phyloP scores from a whole-genome alignment of 441 rosid genomes.

The Mallotus repandus region DNA sequence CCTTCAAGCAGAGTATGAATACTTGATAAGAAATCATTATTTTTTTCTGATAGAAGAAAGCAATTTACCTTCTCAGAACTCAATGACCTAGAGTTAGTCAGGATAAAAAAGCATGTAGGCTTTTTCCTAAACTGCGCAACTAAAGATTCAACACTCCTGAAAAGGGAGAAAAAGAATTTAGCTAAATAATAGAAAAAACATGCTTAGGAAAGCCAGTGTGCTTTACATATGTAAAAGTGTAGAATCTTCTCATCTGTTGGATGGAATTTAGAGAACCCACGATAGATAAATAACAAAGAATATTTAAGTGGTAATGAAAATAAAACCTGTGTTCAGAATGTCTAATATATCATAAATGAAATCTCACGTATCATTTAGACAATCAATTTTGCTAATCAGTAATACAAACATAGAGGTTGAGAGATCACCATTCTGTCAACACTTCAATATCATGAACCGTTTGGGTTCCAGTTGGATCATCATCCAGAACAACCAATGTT shows the following conservation, averaged over 20 bases:
- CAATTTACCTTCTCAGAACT: conserved; percentile 78
- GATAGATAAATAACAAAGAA: background rate
- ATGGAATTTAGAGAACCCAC: background rate
- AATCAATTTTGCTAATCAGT: conserved; percentile 10
- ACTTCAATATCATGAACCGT: conserved; percentile 97
- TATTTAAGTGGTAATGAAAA: conserved; percentile 8
- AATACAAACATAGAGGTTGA: conserved; percentile 8
- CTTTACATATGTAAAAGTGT: background rate
- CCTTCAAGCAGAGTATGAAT: background rate
- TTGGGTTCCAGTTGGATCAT: conserved; percentile 99
- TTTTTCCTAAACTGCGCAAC: conserved; percentile 68
- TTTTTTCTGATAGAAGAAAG: conserved; percentile 16
- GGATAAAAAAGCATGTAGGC: conserved; percentile 86
- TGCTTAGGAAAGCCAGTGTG: conserved; percentile 5
- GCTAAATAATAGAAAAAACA: background rate
- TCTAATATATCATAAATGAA: background rate
- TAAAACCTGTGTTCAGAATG: conserved; percentile 6
- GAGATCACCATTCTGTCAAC: conserved; percentile 86
- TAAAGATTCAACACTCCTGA: conserved; percentile 78
- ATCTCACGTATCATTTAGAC: background rate
- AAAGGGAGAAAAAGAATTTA: conserved; percentile 19
- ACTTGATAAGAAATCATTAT: conserved; percentile 5
- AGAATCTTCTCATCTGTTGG: conserved; percentile 5
- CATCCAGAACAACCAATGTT: conserved; percentile 91
- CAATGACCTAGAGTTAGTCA: conserved; percentile 90